Evolutionary conservation across 768 basidiomycete species (phyloP).

Genomic region (Sarcodon aspratus): DNA sequence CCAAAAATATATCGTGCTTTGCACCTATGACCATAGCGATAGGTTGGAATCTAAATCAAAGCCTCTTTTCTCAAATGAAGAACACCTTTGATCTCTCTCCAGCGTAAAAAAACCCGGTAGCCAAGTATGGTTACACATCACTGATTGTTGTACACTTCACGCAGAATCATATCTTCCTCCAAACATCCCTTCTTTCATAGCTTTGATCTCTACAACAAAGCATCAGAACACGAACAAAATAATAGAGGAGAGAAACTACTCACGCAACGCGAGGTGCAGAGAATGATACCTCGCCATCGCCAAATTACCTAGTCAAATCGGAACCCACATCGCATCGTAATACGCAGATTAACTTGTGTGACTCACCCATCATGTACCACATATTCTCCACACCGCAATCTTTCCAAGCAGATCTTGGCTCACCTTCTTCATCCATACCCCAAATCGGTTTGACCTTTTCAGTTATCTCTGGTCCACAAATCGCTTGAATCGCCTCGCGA

Average conservation of each 20-base stretch:
- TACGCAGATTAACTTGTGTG: background rate
- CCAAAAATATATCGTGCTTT: too few relatives aligned
- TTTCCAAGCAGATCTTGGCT: slow-evolving; percentile 39
- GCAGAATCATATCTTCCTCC: slow-evolving; percentile 14
- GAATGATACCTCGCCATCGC: slow-evolving; percentile 57
- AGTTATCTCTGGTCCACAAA: slow-evolving; percentile 36
- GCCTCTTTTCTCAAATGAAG: too few relatives aligned
- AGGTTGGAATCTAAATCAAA: too few relatives aligned
- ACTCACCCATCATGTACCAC: slow-evolving; percentile 50
- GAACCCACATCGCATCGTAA: background rate
- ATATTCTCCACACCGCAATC: slow-evolving; percentile 39
- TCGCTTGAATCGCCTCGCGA: slow-evolving; percentile 22
- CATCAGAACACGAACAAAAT: background rate
- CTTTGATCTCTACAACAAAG: slow-evolving; percentile 48
- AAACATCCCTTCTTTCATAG: slow-evolving; percentile 40
- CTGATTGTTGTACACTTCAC: background rate
- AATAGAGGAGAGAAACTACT: slow-evolving; percentile 15
- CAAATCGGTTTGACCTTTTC: slow-evolving; percentile 39
- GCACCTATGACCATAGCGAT: too few relatives aligned
- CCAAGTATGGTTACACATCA: background rate
- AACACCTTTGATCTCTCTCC: too few relatives aligned
- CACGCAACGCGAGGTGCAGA: slow-evolving; percentile 54
- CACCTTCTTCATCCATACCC: slow-evolving; percentile 59
- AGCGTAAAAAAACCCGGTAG: too few relatives aligned
- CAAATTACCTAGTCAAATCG: slow-evolving; percentile 33